phyloP scores from a whole-genome alignment of 495 filamentous ascomycete genomes.

The Penicillium odoratum region DNA sequence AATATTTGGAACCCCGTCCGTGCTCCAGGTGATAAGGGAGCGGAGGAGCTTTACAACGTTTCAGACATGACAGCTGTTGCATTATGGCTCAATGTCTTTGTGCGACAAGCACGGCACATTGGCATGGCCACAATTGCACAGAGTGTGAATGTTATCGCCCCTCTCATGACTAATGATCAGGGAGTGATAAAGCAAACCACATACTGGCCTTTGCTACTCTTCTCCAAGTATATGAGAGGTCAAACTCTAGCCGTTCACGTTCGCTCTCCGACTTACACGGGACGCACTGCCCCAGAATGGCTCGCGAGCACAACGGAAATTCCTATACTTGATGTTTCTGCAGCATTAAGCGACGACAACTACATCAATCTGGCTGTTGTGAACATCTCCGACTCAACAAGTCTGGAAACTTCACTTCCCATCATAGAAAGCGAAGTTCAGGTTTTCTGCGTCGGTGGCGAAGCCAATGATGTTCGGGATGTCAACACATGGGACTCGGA shows the following conservation, averaged over 20 bases:
- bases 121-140: neutral
- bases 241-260: neutral
- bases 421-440: neutral
- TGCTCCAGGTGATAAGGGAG: neutral
- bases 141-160: neutral
- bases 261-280: neutral
- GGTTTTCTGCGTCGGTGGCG: neutral
- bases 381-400: neutral
- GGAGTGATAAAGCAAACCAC: neutral
- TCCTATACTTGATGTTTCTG: neutral
- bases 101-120: neutral
- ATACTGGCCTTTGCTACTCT: neutral
- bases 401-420: neutral
- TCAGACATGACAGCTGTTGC: neutral
- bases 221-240: neutral
- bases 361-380: neutral
- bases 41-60: neutral
- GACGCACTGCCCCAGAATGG: neutral
- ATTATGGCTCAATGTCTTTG: neutral
- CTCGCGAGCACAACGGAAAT: neutral
- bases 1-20: conserved; percentile 1
- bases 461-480: neutral
- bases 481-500: neutral
- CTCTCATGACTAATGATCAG: neutral
- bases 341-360: neutral